These are phyloP conservation scores for Penicillium digitatum DNA, from an alignment of 2,329 filamentous ascomycete genomes.

Conservation along the genomic window DNA sequence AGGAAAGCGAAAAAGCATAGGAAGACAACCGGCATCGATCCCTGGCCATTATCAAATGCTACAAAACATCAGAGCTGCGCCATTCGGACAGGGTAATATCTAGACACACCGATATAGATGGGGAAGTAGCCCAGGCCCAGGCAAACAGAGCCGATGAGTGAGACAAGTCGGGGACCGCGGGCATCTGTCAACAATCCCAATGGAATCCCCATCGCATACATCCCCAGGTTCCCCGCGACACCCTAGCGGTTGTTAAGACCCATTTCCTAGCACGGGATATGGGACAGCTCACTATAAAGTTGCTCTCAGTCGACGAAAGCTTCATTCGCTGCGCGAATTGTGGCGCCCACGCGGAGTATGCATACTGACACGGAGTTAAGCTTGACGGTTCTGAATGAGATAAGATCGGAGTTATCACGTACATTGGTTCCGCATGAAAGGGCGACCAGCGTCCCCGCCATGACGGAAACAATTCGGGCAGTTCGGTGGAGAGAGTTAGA, in stretches of 20 bases:
- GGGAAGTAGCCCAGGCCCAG: conserved; percentile 81
- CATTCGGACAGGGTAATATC: not conserved
- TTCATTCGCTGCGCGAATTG: conserved; percentile 85
- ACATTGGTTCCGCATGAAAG: conserved; percentile 93
- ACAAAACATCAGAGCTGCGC: conserved; percentile 6
- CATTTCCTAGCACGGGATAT: not conserved
- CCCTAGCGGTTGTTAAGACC: conserved; percentile 47
- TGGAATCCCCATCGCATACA: conserved; percentile 88
- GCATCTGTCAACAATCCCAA: conserved; percentile 82
- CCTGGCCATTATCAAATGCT: conserved; percentile 68
- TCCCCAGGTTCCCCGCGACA: conserved; percentile 62
- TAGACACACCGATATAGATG: conserved; percentile 56
- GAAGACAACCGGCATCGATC: conserved; percentile 52
- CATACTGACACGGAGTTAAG: conserved; percentile 63
- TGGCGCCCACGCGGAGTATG: conserved; percentile 95
- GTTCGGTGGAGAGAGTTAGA: conserved; percentile 28
- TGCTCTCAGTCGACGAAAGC: conserved; percentile 87
- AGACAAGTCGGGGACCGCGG: conserved; percentile 73
- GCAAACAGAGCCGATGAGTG: conserved; percentile 68
- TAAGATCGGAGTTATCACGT: conserved; percentile 19
- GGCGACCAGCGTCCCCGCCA: conserved; percentile 78
- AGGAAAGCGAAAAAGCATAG: conserved; percentile 82
- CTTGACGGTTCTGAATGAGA: not conserved
- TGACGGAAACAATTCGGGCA: conserved; percentile 73
- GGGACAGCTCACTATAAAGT: conserved; percentile 67